Conservation (phyloP, 352 stramenopile species). For the Paralagenidium karlingii region DNA sequence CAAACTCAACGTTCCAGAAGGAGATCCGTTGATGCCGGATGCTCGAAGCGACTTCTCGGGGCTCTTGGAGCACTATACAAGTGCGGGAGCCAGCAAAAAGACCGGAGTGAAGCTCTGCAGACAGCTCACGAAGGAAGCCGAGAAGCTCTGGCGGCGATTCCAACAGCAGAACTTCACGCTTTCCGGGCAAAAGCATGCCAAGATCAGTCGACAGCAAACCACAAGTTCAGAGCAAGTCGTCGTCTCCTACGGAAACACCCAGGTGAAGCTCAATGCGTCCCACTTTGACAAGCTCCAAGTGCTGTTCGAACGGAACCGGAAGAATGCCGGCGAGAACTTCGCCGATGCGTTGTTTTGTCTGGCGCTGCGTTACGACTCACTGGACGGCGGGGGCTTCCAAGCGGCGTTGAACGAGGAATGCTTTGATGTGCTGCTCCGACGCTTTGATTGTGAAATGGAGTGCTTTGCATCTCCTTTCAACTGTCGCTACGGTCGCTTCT, state of each 20-base stretch:
- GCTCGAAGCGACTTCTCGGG: slow-evolving; percentile 53
- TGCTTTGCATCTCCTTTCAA: slow-evolving; percentile 94
- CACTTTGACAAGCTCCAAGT: slow-evolving; percentile 78
- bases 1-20: slow-evolving; percentile 48
- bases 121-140: slow-evolving; percentile 33
- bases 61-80: slow-evolving; percentile 56
- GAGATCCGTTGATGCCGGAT: slow-evolving; percentile 66
- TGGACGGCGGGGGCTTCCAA: slow-evolving; percentile 90
- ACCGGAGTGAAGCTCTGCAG: slow-evolving; percentile 21
- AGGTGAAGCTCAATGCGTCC: slow-evolving; percentile 62
- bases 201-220: slow-evolving; percentile 8
- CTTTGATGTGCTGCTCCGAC: slow-evolving; percentile 84
- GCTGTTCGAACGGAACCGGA: slow-evolving; percentile 4
- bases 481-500: slow-evolving; percentile 83
- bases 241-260: slow-evolving; percentile 50
- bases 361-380: slow-evolving; percentile 86
- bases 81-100: slow-evolving; percentile 45
- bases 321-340: slow-evolving; percentile 28
- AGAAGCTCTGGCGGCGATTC: slow-evolving; percentile 39
- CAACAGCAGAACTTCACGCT: slow-evolving; percentile 22
- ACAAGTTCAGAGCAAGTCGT: slow-evolving; percentile 13
- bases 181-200: slow-evolving; percentile 35
- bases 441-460: slow-evolving; percentile 89
- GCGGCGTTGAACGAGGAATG: slow-evolving; percentile 80
- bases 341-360: slow-evolving; percentile 77